Conservation (phyloP, 768 basidiomycete genomes). For the Amanita rimosa region DNA sequence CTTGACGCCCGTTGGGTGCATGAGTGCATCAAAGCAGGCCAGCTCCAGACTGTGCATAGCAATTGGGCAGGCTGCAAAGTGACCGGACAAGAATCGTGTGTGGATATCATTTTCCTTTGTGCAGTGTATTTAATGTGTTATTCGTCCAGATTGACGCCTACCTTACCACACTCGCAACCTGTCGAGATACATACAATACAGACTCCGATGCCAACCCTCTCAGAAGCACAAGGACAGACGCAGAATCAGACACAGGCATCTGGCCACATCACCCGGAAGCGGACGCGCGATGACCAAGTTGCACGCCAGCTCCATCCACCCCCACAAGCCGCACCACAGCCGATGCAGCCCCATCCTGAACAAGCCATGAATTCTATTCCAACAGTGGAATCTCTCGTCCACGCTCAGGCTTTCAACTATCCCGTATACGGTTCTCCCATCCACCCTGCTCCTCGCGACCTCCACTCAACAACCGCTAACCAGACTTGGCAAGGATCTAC, state of each 20-base stretch:
- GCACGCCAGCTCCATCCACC: conserved; percentile 5
- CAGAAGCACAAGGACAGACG: background rate
- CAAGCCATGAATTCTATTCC: conserved; percentile 9
- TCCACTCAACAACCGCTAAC: conserved; percentile 39
- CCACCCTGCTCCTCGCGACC: conserved; percentile 25
- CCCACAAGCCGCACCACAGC: conserved; percentile 7
- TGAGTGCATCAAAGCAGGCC: conserved; percentile 60
- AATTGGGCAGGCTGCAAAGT: conserved; percentile 81
- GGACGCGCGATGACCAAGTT: conserved; percentile 4
- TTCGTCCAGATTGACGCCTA: conserved; percentile 4
- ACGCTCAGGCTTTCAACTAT: conserved; percentile 26
- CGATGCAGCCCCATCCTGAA: conserved; percentile 8
- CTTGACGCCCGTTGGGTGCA: conserved; percentile 66
- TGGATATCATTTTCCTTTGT: conserved; percentile 3
- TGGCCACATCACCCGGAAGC: conserved; percentile 1
- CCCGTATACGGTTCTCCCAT: conserved; percentile 24
- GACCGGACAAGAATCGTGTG: conserved; percentile 61
- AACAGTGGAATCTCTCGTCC: conserved; percentile 19
- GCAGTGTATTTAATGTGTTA: background rate
- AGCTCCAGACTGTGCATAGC: conserved; percentile 62
- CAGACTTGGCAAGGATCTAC: conserved; percentile 57
- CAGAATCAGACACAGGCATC: background rate
- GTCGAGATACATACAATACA: conserved; percentile 10
- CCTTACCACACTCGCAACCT: conserved; percentile 10
- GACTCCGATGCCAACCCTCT: conserved; percentile 4